These are phyloP conservation scores for Leishmania lainsoni DNA, from an alignment of 208 protist species.

Conservation along the genomic window DNA sequence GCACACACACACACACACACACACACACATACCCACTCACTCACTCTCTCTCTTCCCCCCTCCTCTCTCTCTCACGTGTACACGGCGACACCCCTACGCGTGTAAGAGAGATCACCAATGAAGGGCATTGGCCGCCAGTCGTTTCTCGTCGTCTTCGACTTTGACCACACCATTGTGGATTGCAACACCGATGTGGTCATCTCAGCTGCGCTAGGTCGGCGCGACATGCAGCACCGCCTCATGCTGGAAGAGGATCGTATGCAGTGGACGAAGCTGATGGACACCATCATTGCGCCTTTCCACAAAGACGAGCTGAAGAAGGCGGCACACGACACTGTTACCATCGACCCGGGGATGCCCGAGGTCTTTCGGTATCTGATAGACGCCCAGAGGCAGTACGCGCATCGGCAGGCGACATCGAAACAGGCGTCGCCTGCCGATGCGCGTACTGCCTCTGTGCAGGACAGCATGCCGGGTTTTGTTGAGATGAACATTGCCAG, in stretches of 20 bases:
- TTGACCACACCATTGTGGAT: conserved; percentile 87
- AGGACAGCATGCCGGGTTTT: conserved; percentile 27
- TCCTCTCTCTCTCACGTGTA: neutral
- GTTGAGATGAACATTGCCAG: conserved; percentile 86
- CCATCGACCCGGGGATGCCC: conserved; percentile 63
- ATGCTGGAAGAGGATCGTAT: conserved; percentile 32
- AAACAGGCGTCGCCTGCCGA: neutral
- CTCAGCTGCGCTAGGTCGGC: conserved; percentile 51
- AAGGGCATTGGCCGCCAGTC: conserved; percentile 71
- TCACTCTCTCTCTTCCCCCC: too few relatives aligned
- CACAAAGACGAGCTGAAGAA: conserved; percentile 45
- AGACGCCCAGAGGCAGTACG: conserved; percentile 35
- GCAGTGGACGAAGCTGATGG: conserved; percentile 84
- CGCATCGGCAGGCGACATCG: neutral
- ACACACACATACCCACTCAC: too few relatives aligned
- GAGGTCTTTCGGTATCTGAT: conserved; percentile 70
- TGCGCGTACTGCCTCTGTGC: neutral
- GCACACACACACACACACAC: too few relatives aligned
- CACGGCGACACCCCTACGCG: neutral
- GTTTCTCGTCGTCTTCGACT: conserved; percentile 91
- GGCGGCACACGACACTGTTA: conserved; percentile 55
- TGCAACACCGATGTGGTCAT: conserved; percentile 89
- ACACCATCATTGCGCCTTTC: conserved; percentile 72
- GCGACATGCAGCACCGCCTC: conserved; percentile 36
- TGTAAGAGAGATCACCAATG: neutral